Conservation (phyloP, 2,329 filamentous ascomycete species). For the Aspergillus sergii region DNA sequence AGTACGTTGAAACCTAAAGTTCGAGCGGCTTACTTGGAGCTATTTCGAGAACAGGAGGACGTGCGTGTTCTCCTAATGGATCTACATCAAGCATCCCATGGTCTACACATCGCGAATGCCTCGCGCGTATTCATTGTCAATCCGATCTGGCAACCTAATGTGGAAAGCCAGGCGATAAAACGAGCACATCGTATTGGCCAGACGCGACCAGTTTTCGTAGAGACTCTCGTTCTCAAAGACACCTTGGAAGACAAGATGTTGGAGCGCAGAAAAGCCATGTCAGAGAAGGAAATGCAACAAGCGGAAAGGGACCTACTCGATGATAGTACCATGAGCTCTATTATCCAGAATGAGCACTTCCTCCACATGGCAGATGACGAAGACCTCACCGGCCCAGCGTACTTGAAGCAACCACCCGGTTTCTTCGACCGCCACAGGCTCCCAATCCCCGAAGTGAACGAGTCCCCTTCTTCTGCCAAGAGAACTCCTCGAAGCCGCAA, state of each 20-base stretch:
- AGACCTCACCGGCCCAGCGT: conserved; percentile 26
- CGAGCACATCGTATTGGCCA: conserved; percentile 88
- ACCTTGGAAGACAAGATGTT: conserved; percentile 87
- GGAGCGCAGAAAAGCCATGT: conserved; percentile 73
- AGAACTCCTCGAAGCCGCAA: conserved; percentile 11
- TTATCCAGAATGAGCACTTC: conserved; percentile 60
- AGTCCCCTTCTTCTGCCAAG: not conserved
- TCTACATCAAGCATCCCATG: conserved; percentile 83
- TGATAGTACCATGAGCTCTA: conserved; percentile 59
- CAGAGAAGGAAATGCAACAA: conserved; percentile 58
- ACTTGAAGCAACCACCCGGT: conserved; percentile 30
- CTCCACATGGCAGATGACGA: conserved; percentile 45
- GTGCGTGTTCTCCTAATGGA: conserved; percentile 88
- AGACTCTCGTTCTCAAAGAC: conserved; percentile 77
- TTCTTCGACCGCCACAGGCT: conserved; percentile 44
- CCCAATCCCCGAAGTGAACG: conserved; percentile 35
- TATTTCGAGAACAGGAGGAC: conserved; percentile 70
- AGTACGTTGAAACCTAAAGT: conserved; percentile 60
- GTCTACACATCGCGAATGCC: conserved; percentile 80
- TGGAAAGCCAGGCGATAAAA: conserved; percentile 90
- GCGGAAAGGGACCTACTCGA: conserved; percentile 62
- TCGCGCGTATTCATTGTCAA: conserved; percentile 88
- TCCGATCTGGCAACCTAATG: conserved; percentile 79
- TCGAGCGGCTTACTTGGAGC: conserved; percentile 73
- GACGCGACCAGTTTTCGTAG: conserved; percentile 74